Conservation (phyloP, 805 yeast genomes). For the Scheffersomyces spartinae region DNA sequence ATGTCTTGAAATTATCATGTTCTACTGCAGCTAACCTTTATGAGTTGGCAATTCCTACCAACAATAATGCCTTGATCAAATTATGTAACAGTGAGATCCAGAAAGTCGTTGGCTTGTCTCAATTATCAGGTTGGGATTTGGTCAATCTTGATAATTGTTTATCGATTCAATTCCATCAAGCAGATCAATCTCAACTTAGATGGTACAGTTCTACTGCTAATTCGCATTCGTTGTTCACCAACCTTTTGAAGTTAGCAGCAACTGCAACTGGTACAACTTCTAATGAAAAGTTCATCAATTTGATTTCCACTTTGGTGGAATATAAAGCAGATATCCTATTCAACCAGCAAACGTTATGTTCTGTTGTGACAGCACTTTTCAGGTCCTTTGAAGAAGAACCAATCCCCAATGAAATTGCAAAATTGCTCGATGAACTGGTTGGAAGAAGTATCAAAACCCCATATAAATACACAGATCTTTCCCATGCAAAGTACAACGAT, state of each 20-base stretch:
- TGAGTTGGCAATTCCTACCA: no score
- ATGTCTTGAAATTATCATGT: no score
- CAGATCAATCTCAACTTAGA: slow-evolving; percentile 33
- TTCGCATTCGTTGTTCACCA: slow-evolving; percentile 54
- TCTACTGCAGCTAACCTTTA: no score
- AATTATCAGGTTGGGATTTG: slow-evolving; percentile 42
- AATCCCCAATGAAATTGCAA: no score
- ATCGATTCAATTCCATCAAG: slow-evolving; percentile 41
- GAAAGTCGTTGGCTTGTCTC: slow-evolving; percentile 7
- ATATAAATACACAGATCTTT: slow-evolving; percentile 66
- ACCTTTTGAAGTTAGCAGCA: slow-evolving; percentile 38
- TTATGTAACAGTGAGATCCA: slow-evolving; percentile 9
- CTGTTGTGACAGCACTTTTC: no score
- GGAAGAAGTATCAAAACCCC: slow-evolving; percentile 66
- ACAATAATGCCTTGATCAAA: slow-evolving; percentile 10
- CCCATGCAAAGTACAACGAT: slow-evolving; percentile 17
- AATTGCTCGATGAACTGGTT: slow-evolving; percentile 62
- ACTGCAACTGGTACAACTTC: slow-evolving; percentile 4
- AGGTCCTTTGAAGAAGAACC: no score
- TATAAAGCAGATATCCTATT: no score
- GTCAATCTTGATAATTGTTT: slow-evolving; percentile 48
- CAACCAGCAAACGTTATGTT: no score
- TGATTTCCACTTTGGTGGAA: no score
- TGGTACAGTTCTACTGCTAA: slow-evolving; percentile 64
- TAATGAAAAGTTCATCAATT: no score